phyloP scores from a whole-genome alignment of 2,329 filamentous ascomycete species.

The Penicillium psychrosexuale region DNA sequence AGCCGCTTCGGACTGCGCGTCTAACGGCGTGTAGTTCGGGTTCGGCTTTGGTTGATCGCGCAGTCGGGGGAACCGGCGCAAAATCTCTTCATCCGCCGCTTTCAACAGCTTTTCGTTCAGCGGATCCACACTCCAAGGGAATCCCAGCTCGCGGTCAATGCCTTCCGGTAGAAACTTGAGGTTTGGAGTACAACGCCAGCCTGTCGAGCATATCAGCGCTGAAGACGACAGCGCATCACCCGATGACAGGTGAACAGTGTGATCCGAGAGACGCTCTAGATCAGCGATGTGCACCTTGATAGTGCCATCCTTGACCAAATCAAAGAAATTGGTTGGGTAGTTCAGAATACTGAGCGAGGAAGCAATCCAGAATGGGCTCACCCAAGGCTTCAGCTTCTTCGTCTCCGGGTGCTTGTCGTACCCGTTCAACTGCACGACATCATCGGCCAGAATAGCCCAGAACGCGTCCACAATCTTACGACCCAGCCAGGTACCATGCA shows the following conservation, averaged over 20 bases:
- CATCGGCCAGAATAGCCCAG: constrained; percentile 52
- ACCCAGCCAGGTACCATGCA: constrained; percentile 54
- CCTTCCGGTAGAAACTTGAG: constrained; percentile 49
- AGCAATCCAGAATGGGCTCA: constrained; percentile 53
- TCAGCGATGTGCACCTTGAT: constrained; percentile 57
- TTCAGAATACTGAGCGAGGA: constrained; percentile 60
- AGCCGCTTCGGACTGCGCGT: constrained; percentile 33
- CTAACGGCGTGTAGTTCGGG: constrained; percentile 27
- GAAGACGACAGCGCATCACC: constrained; percentile 48
- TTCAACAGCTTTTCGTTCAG: constrained; percentile 39
- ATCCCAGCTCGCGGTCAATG: constrained; percentile 46
- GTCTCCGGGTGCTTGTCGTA: constrained; percentile 47
- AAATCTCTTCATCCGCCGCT: constrained; percentile 51
- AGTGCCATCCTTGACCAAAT: constrained; percentile 52
- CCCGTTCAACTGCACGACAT: constrained; percentile 48
- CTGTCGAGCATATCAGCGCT: constrained; percentile 55
- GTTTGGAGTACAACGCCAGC: constrained; percentile 53
- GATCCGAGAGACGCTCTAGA: constrained; percentile 48
- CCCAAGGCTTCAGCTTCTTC: constrained; percentile 48
- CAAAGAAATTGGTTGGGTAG: constrained; percentile 57
- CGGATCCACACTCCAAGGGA: constrained; percentile 40
- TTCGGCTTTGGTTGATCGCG: constrained; percentile 39
- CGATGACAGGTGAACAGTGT: constrained; percentile 49
- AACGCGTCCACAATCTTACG: constrained; percentile 51
- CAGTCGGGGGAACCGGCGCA: constrained; percentile 51